These are phyloP conservation scores for Bipolaris oryzae DNA, from an alignment of 2,329 filamentous ascomycete genomes.

Conservation along the genomic window DNA sequence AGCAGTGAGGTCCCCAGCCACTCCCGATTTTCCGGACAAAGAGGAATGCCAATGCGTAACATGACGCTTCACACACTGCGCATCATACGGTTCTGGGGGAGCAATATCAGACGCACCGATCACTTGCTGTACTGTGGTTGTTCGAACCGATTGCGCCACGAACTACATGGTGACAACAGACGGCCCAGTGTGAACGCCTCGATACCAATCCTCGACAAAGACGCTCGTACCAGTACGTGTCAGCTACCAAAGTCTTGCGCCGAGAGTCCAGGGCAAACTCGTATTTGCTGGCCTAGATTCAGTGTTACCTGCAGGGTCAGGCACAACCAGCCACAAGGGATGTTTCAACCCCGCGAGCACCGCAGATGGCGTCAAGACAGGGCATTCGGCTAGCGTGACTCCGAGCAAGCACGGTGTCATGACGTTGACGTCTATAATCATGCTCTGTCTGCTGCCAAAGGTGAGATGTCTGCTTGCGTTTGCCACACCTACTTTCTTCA, in stretches of 20 bases:
- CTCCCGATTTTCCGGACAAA: background rate
- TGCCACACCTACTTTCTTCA: conserved; percentile 12
- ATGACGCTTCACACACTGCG: background rate
- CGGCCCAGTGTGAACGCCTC: background rate
- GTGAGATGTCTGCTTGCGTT: conserved; percentile 3
- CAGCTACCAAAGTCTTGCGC: background rate
- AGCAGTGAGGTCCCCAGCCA: conserved; percentile 1
- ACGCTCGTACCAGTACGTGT: background rate
- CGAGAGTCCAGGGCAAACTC: background rate
- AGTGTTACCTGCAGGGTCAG: conserved; percentile 8
- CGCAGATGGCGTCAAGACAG: conserved; percentile 8
- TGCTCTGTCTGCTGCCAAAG: background rate
- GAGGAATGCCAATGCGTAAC: conserved; percentile 10
- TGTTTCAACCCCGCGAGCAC: conserved; percentile 13
- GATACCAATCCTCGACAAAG: background rate
- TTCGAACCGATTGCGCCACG: conserved; percentile 7
- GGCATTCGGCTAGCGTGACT: conserved; percentile 15
- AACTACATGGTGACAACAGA: conserved; percentile 2
- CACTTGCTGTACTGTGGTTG: conserved; percentile 1
- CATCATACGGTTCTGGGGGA: conserved; percentile 10
- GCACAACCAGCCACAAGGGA: conserved; percentile 11
- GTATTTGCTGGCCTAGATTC: conserved; percentile 10
- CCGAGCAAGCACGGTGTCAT: conserved; percentile 10
- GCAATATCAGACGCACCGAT: background rate
- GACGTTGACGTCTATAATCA: conserved; percentile 14